Evolutionary conservation across 163 green algal genomes (phyloP), one percentile per base, ranked within the genome.

Genomic region (Prototheca wickerhamii): DNA sequence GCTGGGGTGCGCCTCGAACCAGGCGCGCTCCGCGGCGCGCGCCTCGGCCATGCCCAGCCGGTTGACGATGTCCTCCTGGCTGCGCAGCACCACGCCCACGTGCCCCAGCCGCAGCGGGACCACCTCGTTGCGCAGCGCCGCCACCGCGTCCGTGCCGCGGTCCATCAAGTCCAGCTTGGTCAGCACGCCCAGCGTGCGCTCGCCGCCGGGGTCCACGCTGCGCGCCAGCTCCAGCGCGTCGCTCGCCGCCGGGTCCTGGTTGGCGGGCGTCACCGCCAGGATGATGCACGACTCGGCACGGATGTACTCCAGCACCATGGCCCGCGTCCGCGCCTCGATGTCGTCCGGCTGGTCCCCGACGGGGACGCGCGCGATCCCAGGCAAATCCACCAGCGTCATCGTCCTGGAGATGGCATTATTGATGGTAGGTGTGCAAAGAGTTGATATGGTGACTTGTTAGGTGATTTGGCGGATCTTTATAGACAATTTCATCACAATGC

Each of bases 91-190:
- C 29, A 90, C 67, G 23, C 82, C 93, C n/a, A 96, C 81, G 72
- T 96, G 97, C n/a, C 91, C 91, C 53, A 96, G 74, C 32, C 79
- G 67, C 72, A 98, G 79, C 0, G 88, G 90, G 29, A 95, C 85
- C 42, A 90, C 75, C 71, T 89, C 53, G 72, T 92, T 90, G 56
- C 68, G 49, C 64, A 97, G 78, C 54, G 91, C 80, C 31, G 82
- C 67, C 5, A 82, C 66, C 4, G 92, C 93, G 62, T 95, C 84
- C 12, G 93, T 99, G 18, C 93, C 92, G 2, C 84, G 72, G 72
- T 98, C 92, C 91, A 98, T 98, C 65, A 99, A 94, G 82, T 99
- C 93, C 59, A 98, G 79, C 83, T 99, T 99, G 15, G 93, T 98
- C 58, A 98, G 66, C 61, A 99, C 92, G 60, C 93, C 88, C 54